Base-by-base conservation (phyloP, 345 rosid genomes). In the Eucalyptus grandis region DNA sequence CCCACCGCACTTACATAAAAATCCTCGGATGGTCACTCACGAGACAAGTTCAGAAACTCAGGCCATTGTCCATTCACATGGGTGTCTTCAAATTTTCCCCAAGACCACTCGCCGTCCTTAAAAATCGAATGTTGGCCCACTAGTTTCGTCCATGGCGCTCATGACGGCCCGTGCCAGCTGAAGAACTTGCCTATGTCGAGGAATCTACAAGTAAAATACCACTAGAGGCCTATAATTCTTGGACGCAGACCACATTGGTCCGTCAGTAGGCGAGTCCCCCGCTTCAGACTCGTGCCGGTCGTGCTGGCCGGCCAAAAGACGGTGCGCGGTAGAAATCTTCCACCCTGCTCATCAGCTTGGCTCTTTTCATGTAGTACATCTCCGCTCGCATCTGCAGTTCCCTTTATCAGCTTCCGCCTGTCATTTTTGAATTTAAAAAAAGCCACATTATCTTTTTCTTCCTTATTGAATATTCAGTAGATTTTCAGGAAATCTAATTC, bases 211-310 rank as follows among this genome's bases (percentile, higher is more conserved):
- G 37, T 47, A 77, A 91, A 90, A 69, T 93, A 49, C 82, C 49
- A 96, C 96, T 87, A 94, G 99, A 90, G 90, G 88, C 88, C 91
- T 96, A 51, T 91, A 88, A 65, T 96, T 93, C 88, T 27, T 56
- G 81, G 97, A 95, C 89, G 96, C 98, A 12, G 98, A 97, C 92
- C 91, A 92, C 90, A 93, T 95, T 53, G 26, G 26, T 53, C 58
- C 58, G 58, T 53, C 58, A 21, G 24, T 53, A 56, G 30, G 62
- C 62, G 12, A 11, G 12, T 11, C 13, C 62, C 27, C 30, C 30
- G 10, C 62, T 56, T 56, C 62, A 56, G 62, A 56, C 62, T 56
- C 30, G 30, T 22, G 62, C 30, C 30, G 62, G 62, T 24, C 62
- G 62, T 56, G 62, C 62, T 10, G 62, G 30, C 6, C 30, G 30